Conservation (phyloP, 371 early-diverging fungal species). For the Dinochytrium kinnereticum region DNA sequence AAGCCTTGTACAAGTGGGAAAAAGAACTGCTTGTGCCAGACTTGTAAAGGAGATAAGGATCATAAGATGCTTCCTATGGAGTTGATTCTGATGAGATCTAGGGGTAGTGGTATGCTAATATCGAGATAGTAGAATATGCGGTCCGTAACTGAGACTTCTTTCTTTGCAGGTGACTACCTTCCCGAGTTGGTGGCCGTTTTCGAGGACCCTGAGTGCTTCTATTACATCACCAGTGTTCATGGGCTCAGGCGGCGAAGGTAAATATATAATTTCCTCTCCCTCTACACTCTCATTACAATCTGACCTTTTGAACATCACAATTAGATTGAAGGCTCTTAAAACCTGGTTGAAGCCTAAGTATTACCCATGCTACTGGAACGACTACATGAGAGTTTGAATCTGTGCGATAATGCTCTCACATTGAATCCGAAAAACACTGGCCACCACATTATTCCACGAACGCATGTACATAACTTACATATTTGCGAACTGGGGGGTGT, state of each 20-base stretch:
- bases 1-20: conserved; percentile 17
- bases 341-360: conserved; percentile 25
- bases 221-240: conserved; percentile 21
- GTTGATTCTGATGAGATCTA: conserved; percentile 14
- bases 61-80: conserved; percentile 14
- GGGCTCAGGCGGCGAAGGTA: conserved; percentile 20
- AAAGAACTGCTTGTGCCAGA: conserved; percentile 2
- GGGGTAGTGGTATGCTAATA: conserved; percentile 14
- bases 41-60: conserved; percentile 4
- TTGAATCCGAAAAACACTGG: neutral
- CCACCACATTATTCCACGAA: neutral
- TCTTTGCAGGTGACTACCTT: conserved; percentile 9
- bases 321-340: conserved; percentile 15
- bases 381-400: conserved; percentile 14
- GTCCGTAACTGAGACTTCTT: neutral
- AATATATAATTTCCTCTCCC: too few species aligned
- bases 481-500: too few species aligned
- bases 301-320: neutral
- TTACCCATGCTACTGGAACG: conserved; percentile 17
- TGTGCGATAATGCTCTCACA: neutral
- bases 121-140: neutral
- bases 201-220: conserved; percentile 19
- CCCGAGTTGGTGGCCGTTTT: conserved; percentile 19
- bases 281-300: neutral
- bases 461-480: neutral